Base-by-base conservation (phyloP, 1,284 basidiomycete genomes). In the Sanghuangporus sanghuang region DNA sequence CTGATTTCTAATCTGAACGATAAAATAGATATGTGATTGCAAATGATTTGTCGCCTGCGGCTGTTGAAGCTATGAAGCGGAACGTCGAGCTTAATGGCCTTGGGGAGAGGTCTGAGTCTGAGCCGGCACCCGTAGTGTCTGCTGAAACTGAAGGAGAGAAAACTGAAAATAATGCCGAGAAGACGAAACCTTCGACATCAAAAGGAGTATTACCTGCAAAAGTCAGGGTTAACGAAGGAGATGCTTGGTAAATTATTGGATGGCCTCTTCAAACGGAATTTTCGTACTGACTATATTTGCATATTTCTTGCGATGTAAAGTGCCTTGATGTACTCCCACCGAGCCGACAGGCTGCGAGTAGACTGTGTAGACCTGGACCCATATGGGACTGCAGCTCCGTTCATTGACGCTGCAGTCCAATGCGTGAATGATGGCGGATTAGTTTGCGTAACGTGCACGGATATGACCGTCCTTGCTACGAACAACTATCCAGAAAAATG, bases 361-460 rank as follows among this genome's bases (percentile, higher is more conserved):
- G 95, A 99, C 68, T 93, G 95, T 38, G 88, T 99, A 21, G 97
- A 99, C 73, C 82, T 99, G 16, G 96, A 99, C 73, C 97, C 97
- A 0, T 99, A 99, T 72, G 97, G 97, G 0, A 96, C 95, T 5
- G 97, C 97, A 0, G 91, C 95, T 2, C 95, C 96, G 0, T 99
- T 99, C 74, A 87, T 99, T 38, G 97, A 99, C 71, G 90, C 89
- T n/a, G 95, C 96, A 0, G 88, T 99, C n/a, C 95, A 97, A 71
- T 87, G 86, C 62, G 82, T 98, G 2, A 84, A 85, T 27, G 95
- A 97, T 69, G 94, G 91, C 71, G 95, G 94, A 50, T 77, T 99
- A 21, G 80, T 99, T 7, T 96, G 94, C 69, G 89, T 99, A 40
- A 99, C 97, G 8, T 99, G 97, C 75, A 99, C 97, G 1, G 97